Evolutionary conservation across 257 asterid species (phyloP).

Genomic region (Solanum rostratum): DNA sequence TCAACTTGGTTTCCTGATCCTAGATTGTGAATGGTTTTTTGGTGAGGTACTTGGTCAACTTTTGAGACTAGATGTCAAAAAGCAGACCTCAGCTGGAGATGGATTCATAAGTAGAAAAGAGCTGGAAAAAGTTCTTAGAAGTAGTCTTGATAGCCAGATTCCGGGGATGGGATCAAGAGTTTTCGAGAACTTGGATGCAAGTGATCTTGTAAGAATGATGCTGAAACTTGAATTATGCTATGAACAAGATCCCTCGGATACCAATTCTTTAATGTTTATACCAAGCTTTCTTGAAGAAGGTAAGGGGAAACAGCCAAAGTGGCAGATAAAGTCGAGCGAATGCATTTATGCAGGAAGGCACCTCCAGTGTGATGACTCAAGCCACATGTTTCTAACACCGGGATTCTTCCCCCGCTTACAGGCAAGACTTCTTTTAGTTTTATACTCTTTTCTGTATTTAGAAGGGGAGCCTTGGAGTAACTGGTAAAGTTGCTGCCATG

Average conservation of each 20-base stretch:
- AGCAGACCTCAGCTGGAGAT: conserved; percentile 22
- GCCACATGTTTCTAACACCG: conserved; percentile 58
- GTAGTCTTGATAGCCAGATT: conserved; percentile 44
- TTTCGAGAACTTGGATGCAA: conserved; percentile 44
- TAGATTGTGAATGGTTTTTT: conserved; percentile 77
- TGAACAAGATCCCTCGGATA: conserved; percentile 54
- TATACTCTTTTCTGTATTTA: background rate
- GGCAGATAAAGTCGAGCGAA: conserved; percentile 33
- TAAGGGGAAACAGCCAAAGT: conserved; percentile 54
- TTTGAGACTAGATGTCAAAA: conserved; percentile 33
- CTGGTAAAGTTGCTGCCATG: too few species aligned
- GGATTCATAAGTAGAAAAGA: conserved; percentile 62
- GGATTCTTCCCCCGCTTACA: conserved; percentile 80
- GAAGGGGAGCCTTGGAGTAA: too few species aligned
- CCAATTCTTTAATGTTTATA: conserved; percentile 40
- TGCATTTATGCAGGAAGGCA: conserved; percentile 61
- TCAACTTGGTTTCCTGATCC: conserved; percentile 43
- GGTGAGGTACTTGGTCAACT: conserved; percentile 61
- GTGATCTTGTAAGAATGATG: conserved; percentile 61
- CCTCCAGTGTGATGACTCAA: conserved; percentile 68
- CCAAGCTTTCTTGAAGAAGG: conserved; percentile 71
- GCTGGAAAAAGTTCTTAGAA: conserved; percentile 53
- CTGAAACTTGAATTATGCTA: conserved; percentile 74
- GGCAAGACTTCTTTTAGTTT: conserved; percentile 25
- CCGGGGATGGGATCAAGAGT: conserved; percentile 50